Evolutionary conservation across 805 yeast genomes (phyloP).

Genomic region (Yarrowia osloensis): DNA sequence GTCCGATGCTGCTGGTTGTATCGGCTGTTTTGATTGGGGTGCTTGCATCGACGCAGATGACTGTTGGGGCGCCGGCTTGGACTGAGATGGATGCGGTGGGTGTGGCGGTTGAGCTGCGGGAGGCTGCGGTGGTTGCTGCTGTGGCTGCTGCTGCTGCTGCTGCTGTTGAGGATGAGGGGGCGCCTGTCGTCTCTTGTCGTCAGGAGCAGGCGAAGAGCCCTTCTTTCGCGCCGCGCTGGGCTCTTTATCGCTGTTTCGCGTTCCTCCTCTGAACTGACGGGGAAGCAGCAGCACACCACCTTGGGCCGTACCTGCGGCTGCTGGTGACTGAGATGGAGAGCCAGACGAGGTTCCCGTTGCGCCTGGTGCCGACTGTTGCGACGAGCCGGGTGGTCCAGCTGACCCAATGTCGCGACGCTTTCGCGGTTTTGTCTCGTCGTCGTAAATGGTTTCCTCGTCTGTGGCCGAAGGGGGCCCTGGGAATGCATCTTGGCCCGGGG

Average conservation of each 20-base stretch:
- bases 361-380: neutral
- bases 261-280: conserved; percentile 37
- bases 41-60: neutral
- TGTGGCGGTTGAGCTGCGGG: neutral
- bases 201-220: conserved; percentile 6
- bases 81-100: neutral
- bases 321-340: conserved; percentile 22
- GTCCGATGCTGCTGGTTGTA: neutral
- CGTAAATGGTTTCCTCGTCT: neutral
- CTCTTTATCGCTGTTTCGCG: conserved; percentile 26
- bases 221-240: conserved; percentile 12
- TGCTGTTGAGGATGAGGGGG: neutral
- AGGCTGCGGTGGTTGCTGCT: neutral
- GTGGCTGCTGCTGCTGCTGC: neutral
- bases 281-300: conserved; percentile 41
- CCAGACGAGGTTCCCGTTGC: conserved; percentile 2
- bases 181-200: conserved; percentile 6
- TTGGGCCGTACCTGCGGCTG: conserved; percentile 29
- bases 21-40: neutral
- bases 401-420: neutral
- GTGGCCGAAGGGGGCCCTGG: conserved; percentile 27
- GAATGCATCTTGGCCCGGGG: conserved; percentile 11
- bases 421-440: conserved; percentile 12
- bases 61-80: neutral
- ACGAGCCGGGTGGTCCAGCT: neutral